Conservation (phyloP, 2,329 filamentous ascomycete genomes). For the Curvularia eragrostidis region DNA sequence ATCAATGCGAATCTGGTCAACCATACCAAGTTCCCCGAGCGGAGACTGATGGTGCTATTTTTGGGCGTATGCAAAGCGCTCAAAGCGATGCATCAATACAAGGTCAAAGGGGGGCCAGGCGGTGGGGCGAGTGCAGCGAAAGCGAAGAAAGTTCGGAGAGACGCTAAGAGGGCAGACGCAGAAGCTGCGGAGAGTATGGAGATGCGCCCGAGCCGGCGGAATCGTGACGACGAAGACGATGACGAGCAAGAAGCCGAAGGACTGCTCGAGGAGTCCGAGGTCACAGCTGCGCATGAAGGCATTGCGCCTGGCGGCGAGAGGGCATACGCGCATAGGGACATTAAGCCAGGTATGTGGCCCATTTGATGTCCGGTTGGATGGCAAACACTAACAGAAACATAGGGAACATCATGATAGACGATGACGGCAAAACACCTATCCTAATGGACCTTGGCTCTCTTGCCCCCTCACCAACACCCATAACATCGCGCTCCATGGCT, state of each 20-base stretch:
- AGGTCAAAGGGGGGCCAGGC: constrained; percentile 64
- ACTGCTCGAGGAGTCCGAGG: constrained; percentile 81
- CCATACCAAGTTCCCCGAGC: constrained; percentile 87
- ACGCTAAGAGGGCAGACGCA: constrained; percentile 63
- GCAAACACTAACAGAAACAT: constrained; percentile 18
- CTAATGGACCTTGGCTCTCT: constrained; percentile 97
- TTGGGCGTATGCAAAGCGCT: constrained; percentile 89
- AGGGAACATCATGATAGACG: constrained; percentile 98
- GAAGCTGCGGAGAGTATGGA: constrained; percentile 54
- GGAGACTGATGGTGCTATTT: constrained; percentile 86
- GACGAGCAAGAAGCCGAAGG: constrained; percentile 80
- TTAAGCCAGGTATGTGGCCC: constrained; percentile 81
- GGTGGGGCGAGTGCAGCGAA: constrained; percentile 59
- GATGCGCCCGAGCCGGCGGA: constrained; percentile 51
- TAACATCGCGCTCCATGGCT: constrained; percentile 88
- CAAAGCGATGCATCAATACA: constrained; percentile 90
- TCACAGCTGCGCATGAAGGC: constrained; percentile 70
- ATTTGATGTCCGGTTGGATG: neutral
- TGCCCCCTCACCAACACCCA: constrained; percentile 82
- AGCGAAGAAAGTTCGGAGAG: constrained; percentile 61
- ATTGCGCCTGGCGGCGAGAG: constrained; percentile 71
- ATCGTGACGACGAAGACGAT: constrained; percentile 62
- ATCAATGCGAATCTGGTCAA: constrained; percentile 99
- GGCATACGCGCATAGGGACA: constrained; percentile 93
- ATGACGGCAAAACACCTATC: constrained; percentile 85